Conservation (phyloP, 805 yeast genomes). For the Millerozyma acaciae region DNA sequence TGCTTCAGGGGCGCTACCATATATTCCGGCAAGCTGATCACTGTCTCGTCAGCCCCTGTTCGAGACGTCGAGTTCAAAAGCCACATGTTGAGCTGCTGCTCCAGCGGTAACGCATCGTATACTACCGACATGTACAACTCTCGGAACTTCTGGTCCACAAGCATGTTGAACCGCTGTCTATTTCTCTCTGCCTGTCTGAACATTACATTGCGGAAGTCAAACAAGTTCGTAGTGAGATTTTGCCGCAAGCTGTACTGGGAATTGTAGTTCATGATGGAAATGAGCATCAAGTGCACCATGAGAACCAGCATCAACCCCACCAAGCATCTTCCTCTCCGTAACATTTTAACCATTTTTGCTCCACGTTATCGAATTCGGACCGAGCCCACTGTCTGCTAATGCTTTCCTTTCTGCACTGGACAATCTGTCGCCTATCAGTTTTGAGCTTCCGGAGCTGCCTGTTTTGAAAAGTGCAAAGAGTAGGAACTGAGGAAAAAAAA, state of each 20-base stretch:
- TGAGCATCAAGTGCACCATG: constrained; percentile 11
- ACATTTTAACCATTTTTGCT: no score
- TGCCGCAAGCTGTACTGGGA: constrained; percentile 4
- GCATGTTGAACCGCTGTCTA: neutral
- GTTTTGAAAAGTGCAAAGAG: no score
- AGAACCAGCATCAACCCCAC: constrained; percentile 12
- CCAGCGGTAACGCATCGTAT: constrained; percentile 1
- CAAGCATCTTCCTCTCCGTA: constrained; percentile 15
- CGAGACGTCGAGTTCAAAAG: constrained; percentile 8
- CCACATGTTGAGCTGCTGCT: constrained; percentile 8
- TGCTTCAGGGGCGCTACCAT: constrained; percentile 5
- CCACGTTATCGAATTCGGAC: no score
- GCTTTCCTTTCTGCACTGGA: no score
- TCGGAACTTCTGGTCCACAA: constrained; percentile 6
- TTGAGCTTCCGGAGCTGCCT: no score
- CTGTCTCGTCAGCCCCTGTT: constrained; percentile 5
- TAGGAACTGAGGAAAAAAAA: no score
- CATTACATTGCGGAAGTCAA: neutral
- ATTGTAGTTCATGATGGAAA: constrained; percentile 10
- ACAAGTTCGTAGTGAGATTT: neutral
- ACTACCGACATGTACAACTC: constrained; percentile 5
- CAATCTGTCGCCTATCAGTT: no score
- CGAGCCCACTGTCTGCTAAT: no score
- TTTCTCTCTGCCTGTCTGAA: neutral
- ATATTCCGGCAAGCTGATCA: constrained; percentile 13